Conservation (phyloP, 2,329 filamentous ascomycete species). For the Phialocephala subalpina region DNA sequence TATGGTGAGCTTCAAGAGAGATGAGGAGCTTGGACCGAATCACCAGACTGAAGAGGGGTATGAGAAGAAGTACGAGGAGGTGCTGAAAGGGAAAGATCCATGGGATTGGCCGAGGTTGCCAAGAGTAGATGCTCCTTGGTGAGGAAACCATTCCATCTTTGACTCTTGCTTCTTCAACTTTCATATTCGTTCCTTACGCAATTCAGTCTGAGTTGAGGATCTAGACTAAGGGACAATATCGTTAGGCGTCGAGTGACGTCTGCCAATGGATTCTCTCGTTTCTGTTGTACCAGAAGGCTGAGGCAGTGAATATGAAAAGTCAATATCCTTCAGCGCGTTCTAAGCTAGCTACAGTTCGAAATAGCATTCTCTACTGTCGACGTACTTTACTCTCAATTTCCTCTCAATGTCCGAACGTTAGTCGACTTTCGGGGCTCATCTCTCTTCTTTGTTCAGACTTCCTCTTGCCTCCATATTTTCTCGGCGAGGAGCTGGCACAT, state of each 20-base stretch:
- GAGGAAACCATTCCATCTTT: conserved; percentile 21
- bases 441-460: no score
- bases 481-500: no score
- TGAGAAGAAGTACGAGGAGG: conserved; percentile 19
- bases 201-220: not conserved
- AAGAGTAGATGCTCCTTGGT: conserved; percentile 35
- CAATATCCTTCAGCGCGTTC: no score
- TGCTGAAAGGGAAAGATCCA: conserved; percentile 20
- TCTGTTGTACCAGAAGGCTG: no score
- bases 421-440: no score
- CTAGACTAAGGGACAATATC: not conserved
- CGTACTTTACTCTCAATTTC: no score
- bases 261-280: not conserved
- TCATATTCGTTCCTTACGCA: not conserved
- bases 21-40: conserved; percentile 18
- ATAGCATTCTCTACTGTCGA: no score
- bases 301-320: no score
- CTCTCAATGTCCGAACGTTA: no score
- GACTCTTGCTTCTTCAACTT: not conserved
- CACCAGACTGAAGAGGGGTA: conserved; percentile 25
- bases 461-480: no score
- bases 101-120: conserved; percentile 21
- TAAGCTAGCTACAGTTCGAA: no score
- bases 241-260: not conserved
- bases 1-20: conserved; percentile 58